phyloP scores from a whole-genome alignment of 176 grass and related monocot species.

The Avena atlantica region DNA sequence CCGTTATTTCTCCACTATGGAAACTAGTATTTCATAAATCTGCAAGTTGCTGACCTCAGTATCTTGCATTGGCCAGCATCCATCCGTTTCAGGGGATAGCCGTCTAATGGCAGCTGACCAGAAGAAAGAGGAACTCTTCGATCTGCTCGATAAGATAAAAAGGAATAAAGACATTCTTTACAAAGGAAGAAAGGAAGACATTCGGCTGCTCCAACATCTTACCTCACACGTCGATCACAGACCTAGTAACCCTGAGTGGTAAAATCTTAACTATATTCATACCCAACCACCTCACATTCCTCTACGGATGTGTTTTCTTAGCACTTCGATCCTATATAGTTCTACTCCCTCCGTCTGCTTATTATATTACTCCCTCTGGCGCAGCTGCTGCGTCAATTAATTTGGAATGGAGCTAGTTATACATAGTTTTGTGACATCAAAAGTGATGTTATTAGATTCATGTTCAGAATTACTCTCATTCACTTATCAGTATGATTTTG shows the following conservation, averaged over 20 bases:
- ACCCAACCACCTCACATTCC: too few relatives aligned
- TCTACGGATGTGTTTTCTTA: too few relatives aligned
- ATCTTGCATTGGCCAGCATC: background rate
- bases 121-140: background rate
- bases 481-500: too few relatives aligned
- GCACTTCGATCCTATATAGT: too few relatives aligned
- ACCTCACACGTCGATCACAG: background rate
- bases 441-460: background rate
- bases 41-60: background rate
- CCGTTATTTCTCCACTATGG: too few relatives aligned
- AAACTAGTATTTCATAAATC: background rate
- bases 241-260: background rate
- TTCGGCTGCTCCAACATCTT: background rate
- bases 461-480: too few relatives aligned
- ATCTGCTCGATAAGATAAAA: background rate
- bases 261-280: too few relatives aligned
- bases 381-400: too few relatives aligned
- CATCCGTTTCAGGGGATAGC: background rate
- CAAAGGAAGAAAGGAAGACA: background rate
- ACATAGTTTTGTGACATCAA: too few relatives aligned
- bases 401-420: too few relatives aligned
- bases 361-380: too few relatives aligned
- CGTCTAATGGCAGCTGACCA: background rate
- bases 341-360: too few relatives aligned
- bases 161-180: background rate